Conservation (phyloP, 1,139 yeast genomes). For the Yamadazyma blattariae region DNA sequence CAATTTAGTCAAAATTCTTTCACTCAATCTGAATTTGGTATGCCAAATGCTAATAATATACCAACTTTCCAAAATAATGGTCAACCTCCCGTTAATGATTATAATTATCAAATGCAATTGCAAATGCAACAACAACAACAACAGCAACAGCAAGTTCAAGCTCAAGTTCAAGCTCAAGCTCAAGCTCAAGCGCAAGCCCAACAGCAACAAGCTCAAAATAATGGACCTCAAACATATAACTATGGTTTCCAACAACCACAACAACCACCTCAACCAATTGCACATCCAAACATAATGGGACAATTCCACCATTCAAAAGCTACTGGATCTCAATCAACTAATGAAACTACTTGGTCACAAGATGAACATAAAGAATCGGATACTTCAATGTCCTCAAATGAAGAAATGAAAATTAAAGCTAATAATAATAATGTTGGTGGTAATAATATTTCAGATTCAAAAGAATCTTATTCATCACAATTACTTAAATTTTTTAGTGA, state of each 20-base stretch:
- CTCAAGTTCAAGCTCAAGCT: constrained; percentile 11
- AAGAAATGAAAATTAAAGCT: constrained; percentile 18
- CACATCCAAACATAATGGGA: constrained; percentile 23
- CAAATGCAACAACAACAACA: constrained; percentile 6
- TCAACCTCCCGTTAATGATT: constrained; percentile 16
- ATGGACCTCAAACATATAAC: constrained; percentile 8
- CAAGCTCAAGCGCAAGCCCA: constrained; percentile 3
- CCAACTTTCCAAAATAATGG: constrained; percentile 9
- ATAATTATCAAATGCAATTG: constrained; percentile 21
- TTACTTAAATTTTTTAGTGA: constrained; percentile 64
- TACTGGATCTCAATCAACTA: constrained; percentile 43
- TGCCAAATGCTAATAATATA: constrained; percentile 8
- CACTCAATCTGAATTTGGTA: constrained; percentile 25
- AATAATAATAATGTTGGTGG: constrained; percentile 3
- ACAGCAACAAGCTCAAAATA: constrained; percentile 9
- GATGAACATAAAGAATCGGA: constrained; percentile 47
- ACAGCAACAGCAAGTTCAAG: constrained; percentile 16
- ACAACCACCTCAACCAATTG: constrained; percentile 14
- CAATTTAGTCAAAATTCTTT: constrained; percentile 16
- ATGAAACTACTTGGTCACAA: constrained; percentile 47
- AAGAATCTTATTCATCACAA: constrained; percentile 51
- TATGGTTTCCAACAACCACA: constrained; percentile 14
- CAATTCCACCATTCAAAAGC: constrained; percentile 28
- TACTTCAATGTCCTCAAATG: constrained; percentile 41
- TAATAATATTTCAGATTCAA: constrained; percentile 1